phyloP scores from a whole-genome alignment of 78 protist species.

The Bodo saltans region DNA sequence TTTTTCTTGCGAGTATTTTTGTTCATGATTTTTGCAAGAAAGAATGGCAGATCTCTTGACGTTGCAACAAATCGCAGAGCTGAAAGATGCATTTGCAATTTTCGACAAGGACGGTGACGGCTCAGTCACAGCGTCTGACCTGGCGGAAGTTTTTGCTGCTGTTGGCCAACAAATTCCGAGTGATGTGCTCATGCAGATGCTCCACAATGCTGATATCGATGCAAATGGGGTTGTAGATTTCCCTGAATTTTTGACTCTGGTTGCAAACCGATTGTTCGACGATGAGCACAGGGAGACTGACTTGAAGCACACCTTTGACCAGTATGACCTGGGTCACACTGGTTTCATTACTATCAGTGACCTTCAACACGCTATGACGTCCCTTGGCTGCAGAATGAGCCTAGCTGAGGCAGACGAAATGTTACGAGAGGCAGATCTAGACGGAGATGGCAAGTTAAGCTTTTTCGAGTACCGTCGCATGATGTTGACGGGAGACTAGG shows the following conservation, averaged over 20 bases:
- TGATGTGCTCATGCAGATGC: constrained; percentile 52
- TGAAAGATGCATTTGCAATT: constrained; percentile 90
- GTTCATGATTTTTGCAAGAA: too few relatives aligned
- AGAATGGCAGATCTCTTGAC: constrained; percentile 68
- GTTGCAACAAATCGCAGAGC: constrained; percentile 94
- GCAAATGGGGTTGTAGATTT: constrained; percentile 60
- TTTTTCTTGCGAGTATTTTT: too few relatives aligned
- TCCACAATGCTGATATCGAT: constrained; percentile 58
- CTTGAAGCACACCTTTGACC: background rate
- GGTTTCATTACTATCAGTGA: constrained; percentile 76
- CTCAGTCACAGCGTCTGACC: constrained; percentile 77
- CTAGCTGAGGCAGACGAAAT: constrained; percentile 78
- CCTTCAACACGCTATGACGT: constrained; percentile 72
- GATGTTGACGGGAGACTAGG: too few relatives aligned
- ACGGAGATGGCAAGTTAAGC: constrained; percentile 66
- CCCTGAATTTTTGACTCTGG: constrained; percentile 41
- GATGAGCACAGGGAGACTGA: constrained; percentile 1
- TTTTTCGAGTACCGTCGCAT: constrained; percentile 66
- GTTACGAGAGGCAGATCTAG: constrained; percentile 75
- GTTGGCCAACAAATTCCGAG: constrained; percentile 52
- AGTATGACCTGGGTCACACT: constrained; percentile 26
- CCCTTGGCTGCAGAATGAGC: constrained; percentile 74
- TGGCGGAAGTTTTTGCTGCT: constrained; percentile 24
- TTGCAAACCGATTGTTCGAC: background rate
- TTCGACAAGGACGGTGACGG: constrained; percentile 93